These are phyloP conservation scores for Abelmoschus esculentus DNA, from an alignment of 345 rosid species.

Conservation along the genomic window DNA sequence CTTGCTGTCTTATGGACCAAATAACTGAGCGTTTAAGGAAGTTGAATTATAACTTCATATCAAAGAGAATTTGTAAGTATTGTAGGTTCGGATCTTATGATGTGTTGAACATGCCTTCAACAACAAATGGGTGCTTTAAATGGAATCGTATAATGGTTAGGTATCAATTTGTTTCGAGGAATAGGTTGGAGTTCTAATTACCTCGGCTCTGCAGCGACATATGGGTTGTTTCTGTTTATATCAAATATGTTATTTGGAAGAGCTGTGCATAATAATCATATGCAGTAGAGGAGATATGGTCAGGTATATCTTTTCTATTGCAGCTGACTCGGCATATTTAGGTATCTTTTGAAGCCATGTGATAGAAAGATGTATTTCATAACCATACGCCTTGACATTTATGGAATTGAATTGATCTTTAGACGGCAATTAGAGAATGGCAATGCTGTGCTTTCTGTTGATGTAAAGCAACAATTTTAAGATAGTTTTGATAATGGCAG, in stretches of 20 bases:
- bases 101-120: background rate
- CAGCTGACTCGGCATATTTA: background rate
- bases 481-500: too few relatives aligned
- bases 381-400: background rate
- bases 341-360: background rate
- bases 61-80: too few relatives aligned
- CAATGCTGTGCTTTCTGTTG: background rate
- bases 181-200: background rate
- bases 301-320: background rate
- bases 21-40: background rate
- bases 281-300: background rate
- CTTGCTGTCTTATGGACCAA: background rate
- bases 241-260: background rate
- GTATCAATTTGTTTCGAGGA: background rate
- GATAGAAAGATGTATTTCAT: background rate
- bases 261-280: too few relatives aligned
- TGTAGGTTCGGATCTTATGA: too few relatives aligned
- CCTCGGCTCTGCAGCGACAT: background rate
- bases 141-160: background rate
- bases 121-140: background rate
- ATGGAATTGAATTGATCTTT: too few relatives aligned
- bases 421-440: too few relatives aligned
- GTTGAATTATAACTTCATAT: background rate
- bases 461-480: too few relatives aligned
- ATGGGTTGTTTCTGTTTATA: background rate